Evolutionary conservation across 768 basidiomycete genomes (phyloP).

Genomic region (Rhizopogon vinicolor): DNA sequence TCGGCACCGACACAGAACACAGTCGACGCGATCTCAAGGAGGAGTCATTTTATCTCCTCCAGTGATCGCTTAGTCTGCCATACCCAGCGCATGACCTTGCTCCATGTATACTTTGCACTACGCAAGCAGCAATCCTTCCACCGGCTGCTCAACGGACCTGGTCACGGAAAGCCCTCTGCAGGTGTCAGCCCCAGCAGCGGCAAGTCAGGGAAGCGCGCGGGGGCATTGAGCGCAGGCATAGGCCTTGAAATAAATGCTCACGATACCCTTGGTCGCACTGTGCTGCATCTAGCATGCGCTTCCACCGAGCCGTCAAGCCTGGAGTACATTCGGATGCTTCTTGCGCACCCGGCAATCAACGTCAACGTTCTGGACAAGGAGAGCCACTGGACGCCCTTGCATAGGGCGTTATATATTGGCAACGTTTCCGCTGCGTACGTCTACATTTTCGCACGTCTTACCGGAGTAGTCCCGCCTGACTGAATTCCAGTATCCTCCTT

Average conservation of each 20-base stretch:
- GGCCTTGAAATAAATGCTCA: slow-evolving; percentile 62
- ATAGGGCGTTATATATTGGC: slow-evolving; percentile 79
- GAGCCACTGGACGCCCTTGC: slow-evolving; percentile 88
- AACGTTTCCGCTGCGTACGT: slow-evolving; percentile 69
- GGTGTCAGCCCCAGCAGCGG: slow-evolving; percentile 42
- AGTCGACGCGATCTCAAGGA: not conserved
- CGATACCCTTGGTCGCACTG: slow-evolving; percentile 70
- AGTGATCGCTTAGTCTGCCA: slow-evolving; percentile 14
- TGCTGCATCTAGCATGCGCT: slow-evolving; percentile 77
- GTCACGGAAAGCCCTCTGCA: slow-evolving; percentile 6
- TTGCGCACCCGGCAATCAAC: slow-evolving; percentile 71
- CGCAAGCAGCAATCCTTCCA: slow-evolving; percentile 75
- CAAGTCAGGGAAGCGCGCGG: slow-evolving; percentile 53
- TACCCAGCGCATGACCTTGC: slow-evolving; percentile 54
- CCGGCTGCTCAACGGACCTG: slow-evolving; percentile 48
- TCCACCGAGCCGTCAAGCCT: slow-evolving; percentile 55
- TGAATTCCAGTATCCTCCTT: slow-evolving; percentile 57
- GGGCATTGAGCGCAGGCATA: slow-evolving; percentile 27
- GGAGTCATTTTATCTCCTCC: slow-evolving; percentile 21
- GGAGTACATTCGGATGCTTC: slow-evolving; percentile 73
- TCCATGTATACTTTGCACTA: slow-evolving; percentile 72
- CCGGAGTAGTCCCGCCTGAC: not conserved
- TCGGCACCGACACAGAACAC: not conserved
- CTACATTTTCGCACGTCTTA: not conserved
- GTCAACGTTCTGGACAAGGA: slow-evolving; percentile 81